Base-by-base conservation (phyloP, 352 stramenopile genomes). In the Blastocystis sp. region DNA sequence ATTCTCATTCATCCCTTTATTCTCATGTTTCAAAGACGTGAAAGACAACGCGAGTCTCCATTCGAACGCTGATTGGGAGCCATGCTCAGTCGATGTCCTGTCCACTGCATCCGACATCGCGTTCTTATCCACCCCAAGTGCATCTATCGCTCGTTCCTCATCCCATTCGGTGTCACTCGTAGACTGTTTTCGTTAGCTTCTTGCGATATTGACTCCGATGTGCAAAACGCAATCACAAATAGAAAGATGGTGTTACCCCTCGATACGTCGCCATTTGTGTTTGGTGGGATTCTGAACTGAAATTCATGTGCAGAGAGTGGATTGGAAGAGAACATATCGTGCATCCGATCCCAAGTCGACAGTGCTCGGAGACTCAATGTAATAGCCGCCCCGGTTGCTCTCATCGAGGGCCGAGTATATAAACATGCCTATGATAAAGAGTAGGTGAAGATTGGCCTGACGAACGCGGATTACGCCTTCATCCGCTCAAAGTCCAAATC, bases 191-290 rank as follows among this genome's bases (percentile, higher is more conserved):
- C 50, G 19, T 60, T 85, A 16, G 31, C 19, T 41, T 35, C 16
- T 12, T 85, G 74, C 59, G 51, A n/a, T 31, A n/a, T 85, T 45
- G 26, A 41, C 41, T 9, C 13, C 4, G 74, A 85, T 1, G 51
- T 85, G 1, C 31, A 1, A 1, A 39, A 67, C 45, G 74, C 74
- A 33, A 85, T 85, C 2, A 29, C 50, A 33, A 35, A 69, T 4
- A 24, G 33, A 50, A 85, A 85, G 31, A 2, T 51, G 16, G 39
- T 85, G 29, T 55, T 85, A 26, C 74, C 74, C n/a, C 39, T 85
- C 24, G 74, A 85, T 67, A 69, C 74, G n/a, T 67, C 45, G 39
- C 19, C 69, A 13, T 85, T 85, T n/a, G 19, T 85, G 21, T 85
- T 85, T 69, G 24, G 74, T 85, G 29, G 16, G 26, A 13, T 41